phyloP scores from a whole-genome alignment of 2,329 filamentous ascomycete genomes.

The Ophiostoma ips region DNA sequence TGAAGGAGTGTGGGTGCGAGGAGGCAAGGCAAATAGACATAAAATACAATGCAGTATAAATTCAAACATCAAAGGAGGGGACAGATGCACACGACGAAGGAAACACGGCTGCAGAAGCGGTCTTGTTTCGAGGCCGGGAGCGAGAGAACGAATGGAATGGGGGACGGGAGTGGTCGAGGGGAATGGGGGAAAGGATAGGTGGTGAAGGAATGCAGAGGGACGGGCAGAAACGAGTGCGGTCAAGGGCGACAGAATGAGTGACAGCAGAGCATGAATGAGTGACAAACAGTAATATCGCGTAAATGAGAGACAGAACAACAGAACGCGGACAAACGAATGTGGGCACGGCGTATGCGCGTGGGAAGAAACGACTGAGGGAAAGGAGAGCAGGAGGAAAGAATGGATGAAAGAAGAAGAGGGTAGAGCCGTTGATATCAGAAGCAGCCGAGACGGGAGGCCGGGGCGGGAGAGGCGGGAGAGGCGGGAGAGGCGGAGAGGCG shows the following conservation, averaged over 20 bases:
- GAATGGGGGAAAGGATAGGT: neutral
- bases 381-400: constrained; percentile 5
- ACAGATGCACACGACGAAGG: constrained; percentile 12
- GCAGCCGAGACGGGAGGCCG: constrained; percentile 3
- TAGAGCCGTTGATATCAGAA: constrained; percentile 7
- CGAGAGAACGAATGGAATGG: constrained; percentile 6
- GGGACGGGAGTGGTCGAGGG: neutral
- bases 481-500: neutral
- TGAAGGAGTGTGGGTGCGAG: neutral
- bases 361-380: neutral
- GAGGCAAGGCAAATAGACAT: neutral
- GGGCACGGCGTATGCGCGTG: neutral
- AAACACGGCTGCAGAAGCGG: constrained; percentile 8
- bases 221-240: neutral
- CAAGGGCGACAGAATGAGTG: neutral
- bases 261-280: neutral
- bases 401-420: constrained; percentile 4
- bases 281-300: neutral
- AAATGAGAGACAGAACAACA: neutral
- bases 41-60: neutral
- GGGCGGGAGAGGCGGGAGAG: neutral
- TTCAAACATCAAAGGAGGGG: neutral
- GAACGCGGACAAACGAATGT: neutral
- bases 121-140: constrained; percentile 4
- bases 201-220: neutral